Conservation (phyloP, 2,329 filamentous ascomycete species). For the Diaporthe sp. region DNA sequence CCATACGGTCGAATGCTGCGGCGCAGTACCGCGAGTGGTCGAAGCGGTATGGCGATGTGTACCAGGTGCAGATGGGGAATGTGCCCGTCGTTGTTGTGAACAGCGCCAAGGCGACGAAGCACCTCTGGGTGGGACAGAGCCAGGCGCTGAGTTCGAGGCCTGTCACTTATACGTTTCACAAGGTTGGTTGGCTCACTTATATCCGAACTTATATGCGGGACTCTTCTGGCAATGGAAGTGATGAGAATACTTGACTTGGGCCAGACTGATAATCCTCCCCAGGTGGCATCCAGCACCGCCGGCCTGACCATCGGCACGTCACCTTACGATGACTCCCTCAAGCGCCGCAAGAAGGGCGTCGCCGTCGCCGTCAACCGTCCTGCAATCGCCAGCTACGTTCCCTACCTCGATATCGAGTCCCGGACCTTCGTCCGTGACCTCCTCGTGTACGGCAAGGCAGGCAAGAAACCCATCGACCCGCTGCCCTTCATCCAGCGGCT, state of each 20-base stretch:
- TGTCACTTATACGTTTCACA: constrained; percentile 73
- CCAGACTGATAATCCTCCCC: not conserved
- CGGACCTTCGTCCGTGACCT: constrained; percentile 71
- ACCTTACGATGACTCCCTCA: constrained; percentile 78
- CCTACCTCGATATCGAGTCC: constrained; percentile 76
- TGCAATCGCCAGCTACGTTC: constrained; percentile 76
- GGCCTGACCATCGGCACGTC: constrained; percentile 71
- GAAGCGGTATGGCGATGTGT: constrained; percentile 49
- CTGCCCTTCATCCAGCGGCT: constrained; percentile 41
- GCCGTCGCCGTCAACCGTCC: constrained; percentile 76
- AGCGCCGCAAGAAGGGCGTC: constrained; percentile 74
- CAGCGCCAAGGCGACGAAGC: constrained; percentile 74
- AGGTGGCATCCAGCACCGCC: constrained; percentile 53
- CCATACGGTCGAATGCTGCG: constrained; percentile 68
- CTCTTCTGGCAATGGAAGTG: not conserved
- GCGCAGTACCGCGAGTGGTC: constrained; percentile 62
- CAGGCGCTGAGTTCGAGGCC: constrained; percentile 76
- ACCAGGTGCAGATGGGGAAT: constrained; percentile 53
- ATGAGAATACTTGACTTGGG: not conserved
- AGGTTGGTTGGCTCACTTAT: constrained; percentile 50
- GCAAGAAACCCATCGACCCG: constrained; percentile 47
- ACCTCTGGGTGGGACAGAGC: constrained; percentile 76
- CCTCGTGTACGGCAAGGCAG: constrained; percentile 63
- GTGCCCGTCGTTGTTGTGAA: constrained; percentile 77
- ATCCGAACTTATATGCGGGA: not conserved